Evolutionary conservation across 2,329 filamentous ascomycete species (phyloP).

Genomic region (Xylariaceae sp.): DNA sequence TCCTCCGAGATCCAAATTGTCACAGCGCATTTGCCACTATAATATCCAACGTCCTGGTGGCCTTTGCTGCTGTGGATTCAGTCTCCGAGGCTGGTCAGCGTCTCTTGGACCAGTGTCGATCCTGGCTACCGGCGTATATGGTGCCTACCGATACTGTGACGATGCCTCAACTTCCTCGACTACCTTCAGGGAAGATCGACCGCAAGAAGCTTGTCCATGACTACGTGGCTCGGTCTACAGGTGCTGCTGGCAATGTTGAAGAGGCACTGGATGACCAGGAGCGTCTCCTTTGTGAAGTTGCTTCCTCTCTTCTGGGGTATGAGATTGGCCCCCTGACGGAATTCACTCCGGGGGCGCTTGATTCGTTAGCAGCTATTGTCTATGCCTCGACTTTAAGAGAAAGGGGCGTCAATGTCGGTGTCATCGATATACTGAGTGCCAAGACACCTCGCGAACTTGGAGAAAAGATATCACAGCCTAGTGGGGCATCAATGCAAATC

Average conservation of each 20-base stretch:
- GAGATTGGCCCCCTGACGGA: conserved; percentile 24
- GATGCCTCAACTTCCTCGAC: conserved; percentile 59
- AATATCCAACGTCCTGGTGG: conserved; percentile 62
- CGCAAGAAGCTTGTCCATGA: conserved; percentile 55
- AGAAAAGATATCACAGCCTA: conserved; percentile 9
- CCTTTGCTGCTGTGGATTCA: conserved; percentile 60
- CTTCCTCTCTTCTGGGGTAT: conserved; percentile 24
- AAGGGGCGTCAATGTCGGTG: conserved; percentile 49
- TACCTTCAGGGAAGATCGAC: conserved; percentile 82
- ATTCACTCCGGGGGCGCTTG: conserved; percentile 33
- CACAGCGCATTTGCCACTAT: conserved; percentile 63
- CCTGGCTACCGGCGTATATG: conserved; percentile 81
- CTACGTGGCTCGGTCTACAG: conserved; percentile 33
- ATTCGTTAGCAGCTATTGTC: conserved; percentile 39
- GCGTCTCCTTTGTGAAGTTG: conserved; percentile 30
- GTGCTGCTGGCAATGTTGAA: conserved; percentile 4
- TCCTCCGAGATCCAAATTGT: conserved; percentile 55
- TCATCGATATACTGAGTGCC: conserved; percentile 56
- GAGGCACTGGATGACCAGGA: conserved; percentile 31
- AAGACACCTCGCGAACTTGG: conserved; percentile 34
- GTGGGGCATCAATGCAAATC: neutral
- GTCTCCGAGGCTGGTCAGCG: conserved; percentile 31
- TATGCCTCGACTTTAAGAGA: conserved; percentile 60
- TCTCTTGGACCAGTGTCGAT: conserved; percentile 56
- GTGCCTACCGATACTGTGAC: conserved; percentile 68